Evolutionary conservation across 352 stramenopile species (phyloP).

Genomic region (Phytophthora palmivora): DNA sequence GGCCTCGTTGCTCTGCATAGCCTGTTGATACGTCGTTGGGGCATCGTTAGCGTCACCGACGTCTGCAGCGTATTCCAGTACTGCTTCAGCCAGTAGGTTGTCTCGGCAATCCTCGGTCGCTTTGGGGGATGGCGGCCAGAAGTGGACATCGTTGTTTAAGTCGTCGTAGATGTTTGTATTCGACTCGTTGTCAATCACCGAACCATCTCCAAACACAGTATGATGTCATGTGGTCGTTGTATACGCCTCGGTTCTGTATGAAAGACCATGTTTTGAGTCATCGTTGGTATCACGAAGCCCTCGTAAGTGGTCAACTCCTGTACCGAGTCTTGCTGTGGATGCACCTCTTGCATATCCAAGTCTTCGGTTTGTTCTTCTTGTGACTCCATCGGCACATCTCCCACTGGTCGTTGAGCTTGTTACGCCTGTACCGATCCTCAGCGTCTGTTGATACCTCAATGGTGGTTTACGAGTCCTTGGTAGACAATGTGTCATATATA

Average conservation of each 20-base stretch:
- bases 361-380: constrained; percentile 22
- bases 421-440: too few relatives aligned
- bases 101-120: constrained; percentile 7
- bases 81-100: constrained; percentile 11
- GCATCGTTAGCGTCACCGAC: constrained; percentile 8
- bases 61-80: constrained; percentile 13
- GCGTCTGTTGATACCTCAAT: constrained; percentile 16
- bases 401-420: too few relatives aligned
- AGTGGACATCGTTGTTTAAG: constrained; percentile 2
- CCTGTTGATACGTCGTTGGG: too few relatives aligned
- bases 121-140: constrained; percentile 2
- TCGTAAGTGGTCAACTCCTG: constrained; percentile 6
- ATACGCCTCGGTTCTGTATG: background rate
- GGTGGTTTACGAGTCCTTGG: too few relatives aligned
- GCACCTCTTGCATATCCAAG: constrained; percentile 8
- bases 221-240: background rate
- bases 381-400: too few relatives aligned
- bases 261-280: constrained; percentile 8
- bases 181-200: background rate
- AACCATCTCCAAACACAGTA: constrained; percentile 1
- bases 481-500: too few relatives aligned
- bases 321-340: background rate
- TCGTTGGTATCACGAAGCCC: background rate
- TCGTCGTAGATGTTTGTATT: too few relatives aligned
- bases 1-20: too few relatives aligned